These are phyloP conservation scores for Cordia subcordata DNA, from an alignment of 257 asterid species.

Conservation along the genomic window DNA sequence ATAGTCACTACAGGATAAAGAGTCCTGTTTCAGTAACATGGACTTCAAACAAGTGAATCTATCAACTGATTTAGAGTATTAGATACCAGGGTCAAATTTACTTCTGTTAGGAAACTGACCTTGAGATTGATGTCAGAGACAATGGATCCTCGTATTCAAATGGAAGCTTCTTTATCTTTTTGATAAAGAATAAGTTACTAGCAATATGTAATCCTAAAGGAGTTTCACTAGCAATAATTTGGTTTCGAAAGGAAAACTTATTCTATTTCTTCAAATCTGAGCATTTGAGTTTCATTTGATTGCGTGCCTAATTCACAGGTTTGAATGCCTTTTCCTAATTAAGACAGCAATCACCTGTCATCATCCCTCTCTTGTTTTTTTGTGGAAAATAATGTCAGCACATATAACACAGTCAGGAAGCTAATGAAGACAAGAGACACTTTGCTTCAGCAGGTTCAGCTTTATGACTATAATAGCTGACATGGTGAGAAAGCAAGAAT, in stretches of 20 bases:
- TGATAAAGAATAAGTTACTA: constrained; percentile 1
- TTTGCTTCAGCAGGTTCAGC: too few species aligned
- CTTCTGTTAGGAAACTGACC: neutral
- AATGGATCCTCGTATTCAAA: constrained; percentile 6
- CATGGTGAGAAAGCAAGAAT: too few species aligned
- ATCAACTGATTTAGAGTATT: neutral
- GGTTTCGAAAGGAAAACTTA: neutral
- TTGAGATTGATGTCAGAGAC: constrained; percentile 9
- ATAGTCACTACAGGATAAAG: constrained; percentile 43
- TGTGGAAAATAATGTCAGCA: too few species aligned
- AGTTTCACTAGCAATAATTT: neutral
- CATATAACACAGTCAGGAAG: too few species aligned
- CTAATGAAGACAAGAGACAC: too few species aligned
- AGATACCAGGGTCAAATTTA: constrained; percentile 8
- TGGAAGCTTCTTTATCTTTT: neutral
- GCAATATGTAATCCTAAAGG: neutral
- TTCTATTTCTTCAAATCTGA: neutral
- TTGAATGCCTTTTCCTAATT: too few species aligned
- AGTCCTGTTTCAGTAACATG: constrained; percentile 91
- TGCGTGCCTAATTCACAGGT: too few species aligned
- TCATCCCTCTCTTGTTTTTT: too few species aligned
- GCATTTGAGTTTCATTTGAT: neutral
- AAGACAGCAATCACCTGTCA: too few species aligned
- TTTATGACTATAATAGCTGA: too few species aligned
- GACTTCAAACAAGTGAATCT: constrained; percentile 39